Evolutionary conservation across 805 yeast species (phyloP).

Genomic region (Candida arabinofermentans): DNA sequence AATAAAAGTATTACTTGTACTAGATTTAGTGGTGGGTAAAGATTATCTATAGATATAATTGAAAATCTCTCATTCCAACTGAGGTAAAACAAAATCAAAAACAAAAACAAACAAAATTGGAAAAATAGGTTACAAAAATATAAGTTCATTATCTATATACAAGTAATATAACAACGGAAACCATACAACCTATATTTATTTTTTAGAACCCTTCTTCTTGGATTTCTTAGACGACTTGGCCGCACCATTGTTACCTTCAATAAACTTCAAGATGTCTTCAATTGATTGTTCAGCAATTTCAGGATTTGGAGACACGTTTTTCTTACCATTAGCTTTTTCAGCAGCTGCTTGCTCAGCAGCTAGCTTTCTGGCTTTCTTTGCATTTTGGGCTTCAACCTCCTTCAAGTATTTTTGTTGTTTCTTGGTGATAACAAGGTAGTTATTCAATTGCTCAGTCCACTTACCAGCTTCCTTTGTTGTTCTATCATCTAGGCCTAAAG

Average conservation of each 20-base stretch:
- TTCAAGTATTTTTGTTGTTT: constrained; percentile 36
- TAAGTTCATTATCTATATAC: constrained; percentile 2
- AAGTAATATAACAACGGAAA: background rate
- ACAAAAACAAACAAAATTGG: constrained; percentile 3
- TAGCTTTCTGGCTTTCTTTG: constrained; percentile 18
- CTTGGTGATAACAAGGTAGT: constrained; percentile 43
- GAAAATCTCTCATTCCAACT: no score
- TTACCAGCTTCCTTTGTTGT: constrained; percentile 63
- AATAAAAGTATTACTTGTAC: no score
- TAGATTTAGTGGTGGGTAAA: no score
- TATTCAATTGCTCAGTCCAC: constrained; percentile 57
- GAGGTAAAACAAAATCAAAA: no score
- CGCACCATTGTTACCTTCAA: constrained; percentile 49
- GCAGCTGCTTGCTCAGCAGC: constrained; percentile 5
- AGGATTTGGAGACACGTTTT: constrained; percentile 38
- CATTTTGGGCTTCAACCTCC: constrained; percentile 19
- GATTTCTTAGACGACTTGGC: constrained; percentile 24
- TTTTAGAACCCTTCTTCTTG: constrained; percentile 23
- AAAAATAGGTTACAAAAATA: no score
- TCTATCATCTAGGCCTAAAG: constrained; percentile 64
- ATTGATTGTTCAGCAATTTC: constrained; percentile 61
- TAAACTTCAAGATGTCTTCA: constrained; percentile 68
- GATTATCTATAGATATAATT: no score
- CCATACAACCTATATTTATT: constrained; percentile 4
- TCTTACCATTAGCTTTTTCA: constrained; percentile 22